Conservation (phyloP, 164 flowering plant species). For the Annona cherimola region DNA sequence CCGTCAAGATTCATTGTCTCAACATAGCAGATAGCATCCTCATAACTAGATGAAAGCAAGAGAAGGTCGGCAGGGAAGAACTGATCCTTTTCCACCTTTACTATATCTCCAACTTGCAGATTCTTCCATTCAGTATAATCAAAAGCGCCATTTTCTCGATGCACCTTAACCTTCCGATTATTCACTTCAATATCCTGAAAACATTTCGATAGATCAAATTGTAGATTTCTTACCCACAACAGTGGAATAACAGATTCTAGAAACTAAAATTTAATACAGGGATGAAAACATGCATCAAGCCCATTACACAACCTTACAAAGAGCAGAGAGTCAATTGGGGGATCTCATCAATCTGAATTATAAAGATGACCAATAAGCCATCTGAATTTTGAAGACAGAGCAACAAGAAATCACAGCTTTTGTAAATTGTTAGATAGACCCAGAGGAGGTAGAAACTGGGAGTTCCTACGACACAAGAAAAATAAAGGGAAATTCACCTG, state of each 20-base stretch:
- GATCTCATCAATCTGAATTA: neutral
- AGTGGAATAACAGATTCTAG: conserved; percentile 1
- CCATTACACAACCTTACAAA: conserved; percentile 1
- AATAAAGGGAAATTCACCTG: conserved; percentile 41
- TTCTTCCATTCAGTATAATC: conserved; percentile 64
- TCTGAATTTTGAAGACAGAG: neutral
- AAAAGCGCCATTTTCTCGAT: conserved; percentile 50
- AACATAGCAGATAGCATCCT: conserved; percentile 84
- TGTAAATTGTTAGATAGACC: neutral
- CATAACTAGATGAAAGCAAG: conserved; percentile 84
- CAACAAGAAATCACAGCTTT: neutral
- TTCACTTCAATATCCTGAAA: conserved; percentile 83
- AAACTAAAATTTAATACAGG: neutral
- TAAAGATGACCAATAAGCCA: neutral
- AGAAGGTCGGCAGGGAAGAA: conserved; percentile 91
- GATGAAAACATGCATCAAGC: neutral
- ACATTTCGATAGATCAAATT: conserved; percentile 1
- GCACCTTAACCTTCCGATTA: conserved; percentile 73
- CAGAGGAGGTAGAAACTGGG: neutral
- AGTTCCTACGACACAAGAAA: neutral
- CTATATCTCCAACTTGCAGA: conserved; percentile 79
- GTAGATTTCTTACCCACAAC: neutral
- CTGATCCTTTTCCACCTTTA: conserved; percentile 77
- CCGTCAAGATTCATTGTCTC: conserved; percentile 99
- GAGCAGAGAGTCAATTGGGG: neutral